Conservation (phyloP, 208 protist species). For the Trypanosoma grayi region DNA sequence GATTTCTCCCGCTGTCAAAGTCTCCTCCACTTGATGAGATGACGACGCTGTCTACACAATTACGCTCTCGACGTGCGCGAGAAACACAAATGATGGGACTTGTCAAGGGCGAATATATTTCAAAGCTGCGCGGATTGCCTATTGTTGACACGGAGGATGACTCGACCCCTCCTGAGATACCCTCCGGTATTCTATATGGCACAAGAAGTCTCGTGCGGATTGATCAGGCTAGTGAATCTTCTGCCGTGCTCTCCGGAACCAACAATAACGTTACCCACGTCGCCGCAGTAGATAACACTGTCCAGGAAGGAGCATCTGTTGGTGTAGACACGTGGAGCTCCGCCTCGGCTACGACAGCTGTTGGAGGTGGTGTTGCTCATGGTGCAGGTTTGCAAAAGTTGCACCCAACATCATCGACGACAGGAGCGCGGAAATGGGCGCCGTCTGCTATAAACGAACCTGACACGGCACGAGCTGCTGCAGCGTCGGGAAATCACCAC, state of each 20-base stretch:
- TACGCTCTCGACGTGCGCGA: slow-evolving; percentile 8
- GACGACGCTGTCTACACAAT: slow-evolving; percentile 12
- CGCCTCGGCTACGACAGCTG: background rate
- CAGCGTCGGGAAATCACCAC: background rate
- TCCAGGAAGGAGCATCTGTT: background rate
- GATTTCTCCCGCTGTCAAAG: slow-evolving; percentile 1
- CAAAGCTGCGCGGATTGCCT: slow-evolving; percentile 15
- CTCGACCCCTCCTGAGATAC: background rate
- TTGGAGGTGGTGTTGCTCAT: background rate
- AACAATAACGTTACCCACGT: background rate
- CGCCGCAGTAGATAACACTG: background rate
- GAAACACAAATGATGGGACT: slow-evolving; percentile 5
- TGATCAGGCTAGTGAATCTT: slow-evolving; percentile 2
- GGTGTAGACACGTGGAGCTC: background rate
- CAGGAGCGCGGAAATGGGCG: background rate
- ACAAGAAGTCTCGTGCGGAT: background rate
- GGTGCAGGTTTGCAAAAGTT: background rate
- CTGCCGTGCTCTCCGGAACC: background rate
- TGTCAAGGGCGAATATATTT: slow-evolving; percentile 28
- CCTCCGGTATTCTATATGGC: background rate
- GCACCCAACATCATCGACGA: too few species aligned
- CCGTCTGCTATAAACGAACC: background rate
- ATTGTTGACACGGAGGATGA: slow-evolving; percentile 7
- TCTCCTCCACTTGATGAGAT: background rate
- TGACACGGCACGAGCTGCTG: background rate